These are phyloP conservation scores for Cladophialophora yegresii DNA, from an alignment of 2,329 filamentous ascomycete species.

Conservation along the genomic window DNA sequence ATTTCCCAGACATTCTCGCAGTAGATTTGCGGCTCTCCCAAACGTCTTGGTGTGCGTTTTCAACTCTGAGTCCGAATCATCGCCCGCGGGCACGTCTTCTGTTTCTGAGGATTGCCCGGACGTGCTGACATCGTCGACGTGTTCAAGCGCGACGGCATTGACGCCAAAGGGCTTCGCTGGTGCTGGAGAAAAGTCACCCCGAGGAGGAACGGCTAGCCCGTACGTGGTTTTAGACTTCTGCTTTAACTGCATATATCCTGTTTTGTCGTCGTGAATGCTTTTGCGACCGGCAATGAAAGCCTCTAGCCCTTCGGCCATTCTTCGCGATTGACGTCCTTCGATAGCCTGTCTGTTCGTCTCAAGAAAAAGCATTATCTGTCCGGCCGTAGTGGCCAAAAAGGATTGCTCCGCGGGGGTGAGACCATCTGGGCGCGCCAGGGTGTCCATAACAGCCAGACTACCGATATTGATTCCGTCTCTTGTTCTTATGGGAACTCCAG, in stretches of 20 bases:
- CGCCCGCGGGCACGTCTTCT: conserved; percentile 42
- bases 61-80: conserved; percentile 35
- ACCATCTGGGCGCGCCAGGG: conserved; percentile 26
- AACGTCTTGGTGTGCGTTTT: conserved; percentile 50
- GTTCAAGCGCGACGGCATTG: conserved; percentile 3
- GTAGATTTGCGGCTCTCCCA: conserved; percentile 51
- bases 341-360: conserved; percentile 39
- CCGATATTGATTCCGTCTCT: conserved; percentile 41
- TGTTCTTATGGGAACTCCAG: conserved; percentile 40
- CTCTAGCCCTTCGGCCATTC: conserved; percentile 35
- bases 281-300: conserved; percentile 41
- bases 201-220: not conserved
- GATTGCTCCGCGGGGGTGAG: conserved; percentile 35
- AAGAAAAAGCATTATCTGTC: conserved; percentile 39
- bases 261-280: conserved; percentile 21
- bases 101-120: conserved; percentile 37
- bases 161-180: not conserved
- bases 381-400: conserved; percentile 36
- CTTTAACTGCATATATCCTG: conserved; percentile 35
- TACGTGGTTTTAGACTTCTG: conserved; percentile 10
- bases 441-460: conserved; percentile 40
- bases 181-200: not conserved
- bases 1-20: conserved; percentile 51
- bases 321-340: conserved; percentile 34
- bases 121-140: conserved; percentile 13